These are phyloP conservation scores for Colletotrichum tamarilloi DNA, from an alignment of 2,329 filamentous ascomycete genomes.

Conservation along the genomic window DNA sequence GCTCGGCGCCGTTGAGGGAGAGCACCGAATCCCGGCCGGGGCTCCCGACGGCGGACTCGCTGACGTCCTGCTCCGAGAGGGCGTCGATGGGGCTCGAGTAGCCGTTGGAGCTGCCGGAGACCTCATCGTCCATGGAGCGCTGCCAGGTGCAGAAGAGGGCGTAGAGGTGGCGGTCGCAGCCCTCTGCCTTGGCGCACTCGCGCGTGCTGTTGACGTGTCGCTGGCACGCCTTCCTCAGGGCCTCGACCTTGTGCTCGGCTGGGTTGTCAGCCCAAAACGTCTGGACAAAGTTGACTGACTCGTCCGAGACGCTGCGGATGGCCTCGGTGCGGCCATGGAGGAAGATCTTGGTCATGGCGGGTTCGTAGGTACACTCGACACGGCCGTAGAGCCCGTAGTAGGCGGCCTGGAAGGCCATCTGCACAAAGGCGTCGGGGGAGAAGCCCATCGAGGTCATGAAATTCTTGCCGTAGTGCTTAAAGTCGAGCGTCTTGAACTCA, in stretches of 20 bases:
- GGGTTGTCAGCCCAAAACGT: conserved; percentile 96
- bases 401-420: conserved; percentile 98
- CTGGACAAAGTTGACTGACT: conserved; percentile 88
- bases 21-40: conserved; percentile 63
- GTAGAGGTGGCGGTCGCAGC: conserved; percentile 93
- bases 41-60: conserved; percentile 59
- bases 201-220: conserved; percentile 84
- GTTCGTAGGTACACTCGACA: conserved; percentile 95
- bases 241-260: conserved; percentile 83
- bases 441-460: conserved; percentile 98
- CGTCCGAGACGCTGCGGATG: conserved; percentile 84
- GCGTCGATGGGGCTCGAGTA: conserved; percentile 70
- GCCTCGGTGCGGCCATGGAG: conserved; percentile 96
- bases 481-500: conserved; percentile 93
- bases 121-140: conserved; percentile 81
- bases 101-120: conserved; percentile 68
- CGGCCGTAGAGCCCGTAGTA: conserved; percentile 97
- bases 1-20: conserved; percentile 51
- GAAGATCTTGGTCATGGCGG: conserved; percentile 96
- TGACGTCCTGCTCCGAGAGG: conserved; percentile 57
- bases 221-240: conserved; percentile 84
- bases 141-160: conserved; percentile 97
- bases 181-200: conserved; percentile 89
- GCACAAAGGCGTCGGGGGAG: conserved; percentile 95
- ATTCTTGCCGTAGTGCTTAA: conserved; percentile 90